Conservation (phyloP, 768 basidiomycete species). For the Boletus edulis region DNA sequence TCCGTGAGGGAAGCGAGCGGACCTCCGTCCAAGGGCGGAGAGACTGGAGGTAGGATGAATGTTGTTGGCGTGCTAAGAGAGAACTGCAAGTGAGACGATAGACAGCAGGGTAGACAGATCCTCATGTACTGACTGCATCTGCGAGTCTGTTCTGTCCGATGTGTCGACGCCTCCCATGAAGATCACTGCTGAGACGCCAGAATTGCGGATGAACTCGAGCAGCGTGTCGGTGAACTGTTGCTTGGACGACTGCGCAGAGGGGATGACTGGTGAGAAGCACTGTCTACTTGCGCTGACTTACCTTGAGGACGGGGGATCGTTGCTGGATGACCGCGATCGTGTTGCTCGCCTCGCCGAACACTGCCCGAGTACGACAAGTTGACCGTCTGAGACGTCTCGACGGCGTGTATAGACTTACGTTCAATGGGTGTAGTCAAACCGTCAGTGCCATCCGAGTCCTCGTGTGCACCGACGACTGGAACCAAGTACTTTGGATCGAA, state of each 20-base stretch:
- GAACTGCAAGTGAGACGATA: slow-evolving; percentile 2
- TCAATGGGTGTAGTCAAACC: slow-evolving; percentile 77
- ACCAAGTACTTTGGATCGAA: slow-evolving; percentile 63
- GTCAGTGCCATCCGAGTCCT: slow-evolving; percentile 42
- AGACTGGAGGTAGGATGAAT: slow-evolving; percentile 45
- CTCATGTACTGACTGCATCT: slow-evolving; percentile 61
- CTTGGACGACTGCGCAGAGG: slow-evolving; percentile 55
- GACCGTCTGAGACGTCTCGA: background rate
- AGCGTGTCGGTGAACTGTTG: slow-evolving; percentile 60
- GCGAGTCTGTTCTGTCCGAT: slow-evolving; percentile 68
- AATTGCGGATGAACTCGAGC: slow-evolving; percentile 52
- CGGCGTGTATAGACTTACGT: slow-evolving; percentile 42
- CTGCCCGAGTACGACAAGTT: slow-evolving; percentile 33
- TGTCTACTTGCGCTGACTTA: slow-evolving; percentile 25
- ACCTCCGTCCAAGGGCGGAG: slow-evolving; percentile 44
- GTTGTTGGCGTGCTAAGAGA: slow-evolving; percentile 60
- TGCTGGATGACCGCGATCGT: slow-evolving; percentile 71
- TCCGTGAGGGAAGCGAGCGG: slow-evolving; percentile 41
- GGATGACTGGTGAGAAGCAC: background rate
- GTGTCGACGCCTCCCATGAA: slow-evolving; percentile 77
- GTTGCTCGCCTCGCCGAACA: slow-evolving; percentile 55
- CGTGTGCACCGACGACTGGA: slow-evolving; percentile 72
- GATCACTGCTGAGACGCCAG: slow-evolving; percentile 50
- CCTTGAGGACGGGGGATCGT: slow-evolving; percentile 77
- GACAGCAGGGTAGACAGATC: background rate